phyloP scores from a whole-genome alignment of 2,329 filamentous ascomycete species.

The Byssochlamys sp. region DNA sequence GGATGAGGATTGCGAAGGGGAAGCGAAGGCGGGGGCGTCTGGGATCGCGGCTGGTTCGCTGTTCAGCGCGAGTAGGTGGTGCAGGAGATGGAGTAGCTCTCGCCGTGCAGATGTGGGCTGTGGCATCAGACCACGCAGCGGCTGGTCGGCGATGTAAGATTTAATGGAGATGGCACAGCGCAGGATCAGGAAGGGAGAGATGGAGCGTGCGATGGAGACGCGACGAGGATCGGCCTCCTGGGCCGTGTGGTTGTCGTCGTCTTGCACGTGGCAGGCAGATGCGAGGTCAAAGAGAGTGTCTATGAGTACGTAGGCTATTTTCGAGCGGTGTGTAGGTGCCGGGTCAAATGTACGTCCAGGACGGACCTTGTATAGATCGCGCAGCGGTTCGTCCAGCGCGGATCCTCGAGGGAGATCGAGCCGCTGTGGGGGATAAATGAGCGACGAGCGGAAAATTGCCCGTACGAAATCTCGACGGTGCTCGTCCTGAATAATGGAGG shows the following conservation, averaged over 20 bases:
- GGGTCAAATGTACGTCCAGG: constrained; percentile 64
- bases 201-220: constrained; percentile 60
- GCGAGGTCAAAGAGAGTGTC: constrained; percentile 68
- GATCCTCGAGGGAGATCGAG: constrained; percentile 45
- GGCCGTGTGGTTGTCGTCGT: background rate
- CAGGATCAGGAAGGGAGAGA: constrained; percentile 72
- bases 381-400: constrained; percentile 45
- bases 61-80: constrained; percentile 54
- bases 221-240: constrained; percentile 23
- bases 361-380: constrained; percentile 54
- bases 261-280: constrained; percentile 29
- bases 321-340: constrained; percentile 53
- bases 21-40: constrained; percentile 20
- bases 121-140: constrained; percentile 77
- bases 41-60: constrained; percentile 64
- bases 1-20: constrained; percentile 1
- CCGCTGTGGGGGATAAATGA: constrained; percentile 63
- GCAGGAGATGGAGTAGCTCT: constrained; percentile 65
- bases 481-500: constrained; percentile 53
- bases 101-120: constrained; percentile 71
- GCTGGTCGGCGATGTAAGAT: constrained; percentile 81
- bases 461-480: constrained; percentile 62
- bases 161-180: constrained; percentile 72
- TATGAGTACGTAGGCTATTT: constrained; percentile 71
- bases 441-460: constrained; percentile 69